Conservation (phyloP, 345 rosid genomes). For the Clausena lansium region DNA sequence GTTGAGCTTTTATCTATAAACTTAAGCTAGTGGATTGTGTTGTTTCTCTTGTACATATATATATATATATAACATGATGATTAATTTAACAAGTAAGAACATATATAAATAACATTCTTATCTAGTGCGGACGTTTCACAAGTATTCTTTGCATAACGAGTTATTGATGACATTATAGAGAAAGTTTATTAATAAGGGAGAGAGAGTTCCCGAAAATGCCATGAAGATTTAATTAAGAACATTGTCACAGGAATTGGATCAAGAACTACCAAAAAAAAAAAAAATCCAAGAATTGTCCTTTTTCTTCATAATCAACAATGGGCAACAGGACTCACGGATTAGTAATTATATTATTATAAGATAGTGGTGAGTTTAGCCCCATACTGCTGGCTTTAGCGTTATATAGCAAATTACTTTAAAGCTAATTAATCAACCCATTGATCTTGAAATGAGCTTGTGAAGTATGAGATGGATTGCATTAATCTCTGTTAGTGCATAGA, state of each 20-base stretch:
- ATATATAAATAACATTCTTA: no score
- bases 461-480: slow-evolving; percentile 17
- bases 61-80: no score
- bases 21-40: no score
- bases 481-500: background rate
- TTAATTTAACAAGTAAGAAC: no score
- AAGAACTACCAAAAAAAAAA: background rate
- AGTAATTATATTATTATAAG: background rate
- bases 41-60: no score
- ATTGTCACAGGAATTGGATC: no score
- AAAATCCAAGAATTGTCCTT: background rate
- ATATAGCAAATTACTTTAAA: background rate
- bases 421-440: background rate
- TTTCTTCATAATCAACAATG: background rate
- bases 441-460: background rate
- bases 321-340: background rate
- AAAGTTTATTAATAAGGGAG: no score
- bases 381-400: background rate
- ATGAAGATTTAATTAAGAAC: no score
- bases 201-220: no score
- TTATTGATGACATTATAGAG: no score
- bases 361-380: background rate
- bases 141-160: background rate
- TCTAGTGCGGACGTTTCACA: background rate
- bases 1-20: no score